Evolutionary conservation across 306 rosid genomes (phyloP).

Genomic region (Casuarina equisetifolia): DNA sequence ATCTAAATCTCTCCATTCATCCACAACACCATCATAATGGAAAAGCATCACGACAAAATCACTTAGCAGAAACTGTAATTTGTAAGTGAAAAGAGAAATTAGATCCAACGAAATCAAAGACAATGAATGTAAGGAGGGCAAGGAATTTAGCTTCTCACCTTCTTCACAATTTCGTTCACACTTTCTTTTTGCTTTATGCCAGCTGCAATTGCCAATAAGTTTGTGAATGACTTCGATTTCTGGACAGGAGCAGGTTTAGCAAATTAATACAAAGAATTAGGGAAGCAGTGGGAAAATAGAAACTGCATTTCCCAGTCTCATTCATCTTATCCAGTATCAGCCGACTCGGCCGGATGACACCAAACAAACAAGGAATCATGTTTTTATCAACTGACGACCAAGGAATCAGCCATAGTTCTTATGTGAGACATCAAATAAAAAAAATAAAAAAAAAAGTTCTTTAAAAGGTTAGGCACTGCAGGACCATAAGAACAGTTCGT

Average conservation of each 20-base stretch:
- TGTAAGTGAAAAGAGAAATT: neutral
- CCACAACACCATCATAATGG: constrained; percentile 54
- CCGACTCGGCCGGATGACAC: neutral
- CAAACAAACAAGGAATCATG: neutral
- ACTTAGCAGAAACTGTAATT: constrained; percentile 40
- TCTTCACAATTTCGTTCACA: constrained; percentile 25
- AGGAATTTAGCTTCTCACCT: constrained; percentile 12
- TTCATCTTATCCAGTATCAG: neutral
- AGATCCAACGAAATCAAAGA: neutral
- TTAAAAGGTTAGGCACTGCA: neutral
- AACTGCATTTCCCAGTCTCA: neutral
- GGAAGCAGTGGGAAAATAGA: neutral
- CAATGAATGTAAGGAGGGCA: neutral
- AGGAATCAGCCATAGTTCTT: neutral
- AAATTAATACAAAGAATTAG: neutral
- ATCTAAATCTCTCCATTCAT: constrained; percentile 48
- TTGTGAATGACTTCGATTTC: constrained; percentile 10
- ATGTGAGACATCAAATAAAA: neutral
- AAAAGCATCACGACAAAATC: constrained; percentile 57
- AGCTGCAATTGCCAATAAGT: constrained; percentile 31
- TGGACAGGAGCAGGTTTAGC: neutral
- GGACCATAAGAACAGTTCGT: neutral
- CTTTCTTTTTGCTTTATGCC: constrained; percentile 33
- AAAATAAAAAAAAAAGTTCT: neutral
- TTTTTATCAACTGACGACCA: neutral